Base-by-base conservation (phyloP, 2,329 filamentous ascomycete species). In the Chaetomium olivaceum region DNA sequence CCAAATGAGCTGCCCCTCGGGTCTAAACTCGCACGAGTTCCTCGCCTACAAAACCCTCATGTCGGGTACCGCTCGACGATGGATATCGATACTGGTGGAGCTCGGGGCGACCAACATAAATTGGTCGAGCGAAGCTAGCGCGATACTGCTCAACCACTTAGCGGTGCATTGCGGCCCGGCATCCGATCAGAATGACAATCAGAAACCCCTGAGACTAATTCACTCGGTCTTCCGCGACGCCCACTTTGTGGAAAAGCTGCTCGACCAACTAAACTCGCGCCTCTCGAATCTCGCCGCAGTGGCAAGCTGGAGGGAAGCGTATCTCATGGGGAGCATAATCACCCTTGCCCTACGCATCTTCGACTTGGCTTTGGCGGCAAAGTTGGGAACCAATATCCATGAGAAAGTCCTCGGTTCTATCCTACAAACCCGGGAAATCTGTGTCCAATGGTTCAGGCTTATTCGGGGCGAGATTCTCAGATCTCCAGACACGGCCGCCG, bases 91-190 rank as follows among this genome's bases (percentile, higher is more conserved):
- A 23, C 39, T 67, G 7, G 57, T 65, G 19, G 66, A 67, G n/a
- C 23, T 67, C 55, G 83, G 78, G 0, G 80, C 82, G 0, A 80
- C 83, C 0, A 75, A 85, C 65, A 60, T 92, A 3, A 89, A 90
- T 67, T 85, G 91, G 67, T 85, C 83, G 33, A 81, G 80, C 0
- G 80, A 85, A 33, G 78, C 81, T 0, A 84, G 84, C 0, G 78
- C 79, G 33, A 65, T 76, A 19, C 36, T 43, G 3, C 36, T 43
- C 36, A 43, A 43, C 14, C 36, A 43, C 14, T 19, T 43, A 16
- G 36, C 36, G 14, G 4, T 43, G 36, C 36, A 43, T 6, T 43
- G 36, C 16, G 36, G 36, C 14, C 36, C 36, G 16, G 4, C 14
- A 4, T 43, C 36, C 5, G 14, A 43, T 12, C 36, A 43, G 16